Conservation (phyloP, 2,329 filamentous ascomycete species). For the Colletotrichum kahawae region DNA sequence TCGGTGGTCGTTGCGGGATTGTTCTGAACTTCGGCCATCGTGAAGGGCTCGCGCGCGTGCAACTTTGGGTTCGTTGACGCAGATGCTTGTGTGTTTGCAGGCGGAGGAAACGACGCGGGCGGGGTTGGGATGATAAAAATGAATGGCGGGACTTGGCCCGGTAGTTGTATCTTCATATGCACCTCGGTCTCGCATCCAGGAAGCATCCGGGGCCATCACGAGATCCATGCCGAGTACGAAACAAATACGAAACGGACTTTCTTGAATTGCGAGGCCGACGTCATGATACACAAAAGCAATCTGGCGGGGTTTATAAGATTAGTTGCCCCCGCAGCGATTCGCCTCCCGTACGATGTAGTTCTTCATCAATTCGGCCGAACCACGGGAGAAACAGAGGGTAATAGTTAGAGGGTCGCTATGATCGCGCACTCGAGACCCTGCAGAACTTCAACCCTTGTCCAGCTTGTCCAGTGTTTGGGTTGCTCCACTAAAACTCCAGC, state of each 20-base stretch:
- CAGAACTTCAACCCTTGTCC: neutral
- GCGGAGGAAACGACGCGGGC: neutral
- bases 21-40: slow-evolving; percentile 13
- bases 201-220: neutral
- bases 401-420: neutral
- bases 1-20: neutral
- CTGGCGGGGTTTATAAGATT: neutral
- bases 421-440: neutral
- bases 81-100: slow-evolving; percentile 9
- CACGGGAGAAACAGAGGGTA: neutral
- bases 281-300: neutral
- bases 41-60: neutral
- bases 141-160: slow-evolving; percentile 3
- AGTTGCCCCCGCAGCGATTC: neutral
- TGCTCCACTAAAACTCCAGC: neutral
- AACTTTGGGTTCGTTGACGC: neutral
- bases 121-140: slow-evolving; percentile 6
- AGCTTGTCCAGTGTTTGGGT: neutral
- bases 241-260: slow-evolving; percentile 6
- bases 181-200: slow-evolving; percentile 6
- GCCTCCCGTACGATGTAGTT: neutral
- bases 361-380: neutral
- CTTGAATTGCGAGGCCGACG: neutral
- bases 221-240: slow-evolving; percentile 17
- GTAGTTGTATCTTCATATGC: slow-evolving; percentile 14